These are phyloP conservation scores for Syzygium aqueum DNA, from an alignment of 345 rosid genomes.

Conservation along the genomic window DNA sequence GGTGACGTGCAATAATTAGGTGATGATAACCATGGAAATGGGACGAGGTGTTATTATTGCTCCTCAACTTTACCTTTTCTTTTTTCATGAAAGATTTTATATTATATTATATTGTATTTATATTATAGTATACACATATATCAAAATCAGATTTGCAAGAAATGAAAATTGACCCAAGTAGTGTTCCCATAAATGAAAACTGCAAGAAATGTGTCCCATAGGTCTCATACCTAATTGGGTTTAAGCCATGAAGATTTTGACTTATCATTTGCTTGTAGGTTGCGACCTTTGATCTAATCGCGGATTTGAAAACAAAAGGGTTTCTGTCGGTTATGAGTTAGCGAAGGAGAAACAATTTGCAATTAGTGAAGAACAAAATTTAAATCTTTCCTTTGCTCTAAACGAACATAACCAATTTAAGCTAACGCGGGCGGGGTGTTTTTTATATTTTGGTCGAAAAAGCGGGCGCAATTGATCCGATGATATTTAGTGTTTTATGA, in stretches of 20 bases:
- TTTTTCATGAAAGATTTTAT: neutral
- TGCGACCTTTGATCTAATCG: neutral
- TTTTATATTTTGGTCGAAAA: no score
- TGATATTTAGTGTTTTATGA: neutral
- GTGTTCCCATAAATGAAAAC: neutral
- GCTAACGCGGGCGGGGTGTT: no score
- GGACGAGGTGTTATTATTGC: neutral
- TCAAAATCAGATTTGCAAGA: neutral
- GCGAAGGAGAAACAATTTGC: neutral
- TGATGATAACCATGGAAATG: neutral
- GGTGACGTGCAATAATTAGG: neutral
- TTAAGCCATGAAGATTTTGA: neutral
- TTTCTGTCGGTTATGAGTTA: neutral
- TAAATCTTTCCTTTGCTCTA: neutral
- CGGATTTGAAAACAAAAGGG: neutral
- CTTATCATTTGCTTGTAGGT: neutral
- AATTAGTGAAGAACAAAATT: neutral
- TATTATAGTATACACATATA: no score
- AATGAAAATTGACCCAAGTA: neutral
- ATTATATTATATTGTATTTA: neutral
- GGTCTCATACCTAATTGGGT: neutral
- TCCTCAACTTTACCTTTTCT: neutral
- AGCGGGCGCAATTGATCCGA: fast-evolving
- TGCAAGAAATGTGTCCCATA: neutral
- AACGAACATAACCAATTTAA: neutral